phyloP scores from a whole-genome alignment of 176 grass and related monocot species.

The Oryza meridionalis region DNA sequence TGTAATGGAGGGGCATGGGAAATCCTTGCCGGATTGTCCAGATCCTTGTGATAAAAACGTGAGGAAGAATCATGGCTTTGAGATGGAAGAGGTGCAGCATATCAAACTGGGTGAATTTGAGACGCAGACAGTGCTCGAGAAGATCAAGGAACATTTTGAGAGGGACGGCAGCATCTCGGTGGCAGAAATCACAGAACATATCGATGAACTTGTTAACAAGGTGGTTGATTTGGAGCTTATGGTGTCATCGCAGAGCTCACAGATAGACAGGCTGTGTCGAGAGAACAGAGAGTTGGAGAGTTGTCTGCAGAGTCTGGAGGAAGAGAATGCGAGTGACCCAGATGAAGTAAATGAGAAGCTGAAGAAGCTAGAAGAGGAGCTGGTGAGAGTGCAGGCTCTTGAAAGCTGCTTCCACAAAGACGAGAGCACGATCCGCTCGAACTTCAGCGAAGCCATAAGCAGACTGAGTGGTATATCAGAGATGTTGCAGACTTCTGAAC shows the following conservation, averaged over 20 bases:
- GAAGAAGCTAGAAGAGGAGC: slow-evolving; percentile 65
- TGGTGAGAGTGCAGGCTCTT: slow-evolving; percentile 59
- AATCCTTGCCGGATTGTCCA: slow-evolving; percentile 31
- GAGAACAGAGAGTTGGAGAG: slow-evolving; percentile 71
- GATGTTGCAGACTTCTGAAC: slow-evolving; percentile 52
- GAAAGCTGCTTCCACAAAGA: slow-evolving; percentile 71
- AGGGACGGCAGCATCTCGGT: slow-evolving; percentile 60
- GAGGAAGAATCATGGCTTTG: slow-evolving; percentile 28
- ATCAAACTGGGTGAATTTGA: slow-evolving; percentile 58
- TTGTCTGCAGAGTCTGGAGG: slow-evolving; percentile 58
- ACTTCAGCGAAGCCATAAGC: slow-evolving; percentile 63
- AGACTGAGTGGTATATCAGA: slow-evolving; percentile 67
- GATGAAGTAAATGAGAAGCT: slow-evolving; percentile 56
- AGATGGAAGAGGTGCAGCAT: slow-evolving; percentile 44
- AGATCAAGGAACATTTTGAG: slow-evolving; percentile 82
- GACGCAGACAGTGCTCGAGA: slow-evolving; percentile 51
- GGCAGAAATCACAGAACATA: slow-evolving; percentile 75
- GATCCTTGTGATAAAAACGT: slow-evolving; percentile 33
- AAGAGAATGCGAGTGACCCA: slow-evolving; percentile 53
- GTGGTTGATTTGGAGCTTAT: slow-evolving; percentile 84
- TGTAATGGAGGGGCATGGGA: slow-evolving; percentile 51
- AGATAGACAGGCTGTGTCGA: slow-evolving; percentile 66
- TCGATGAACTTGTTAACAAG: slow-evolving; percentile 83
- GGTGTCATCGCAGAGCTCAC: slow-evolving; percentile 79
- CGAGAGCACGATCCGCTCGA: slow-evolving; percentile 53